These are phyloP conservation scores for Phytophthora ohioensis DNA, from an alignment of 352 stramenopile species.

Conservation along the genomic window DNA sequence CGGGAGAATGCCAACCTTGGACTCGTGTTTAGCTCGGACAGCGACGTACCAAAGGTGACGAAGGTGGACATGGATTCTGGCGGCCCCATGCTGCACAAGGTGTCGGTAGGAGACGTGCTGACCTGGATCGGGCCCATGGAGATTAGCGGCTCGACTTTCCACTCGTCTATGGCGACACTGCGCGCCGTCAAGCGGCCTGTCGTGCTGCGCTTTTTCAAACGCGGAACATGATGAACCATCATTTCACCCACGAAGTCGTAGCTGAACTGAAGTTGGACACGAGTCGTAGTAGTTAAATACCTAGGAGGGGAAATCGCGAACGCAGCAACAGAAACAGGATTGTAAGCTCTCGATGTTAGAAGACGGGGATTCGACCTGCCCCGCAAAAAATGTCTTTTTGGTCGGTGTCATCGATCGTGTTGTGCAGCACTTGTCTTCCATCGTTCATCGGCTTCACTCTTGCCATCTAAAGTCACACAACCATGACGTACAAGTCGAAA, in stretches of 20 bases:
- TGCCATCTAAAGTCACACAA: no score
- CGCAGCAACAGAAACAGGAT: constrained; percentile 38
- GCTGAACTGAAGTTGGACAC: constrained; percentile 26
- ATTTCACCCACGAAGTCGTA: constrained; percentile 22
- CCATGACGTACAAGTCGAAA: constrained; percentile 33
- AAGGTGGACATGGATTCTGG: constrained; percentile 86
- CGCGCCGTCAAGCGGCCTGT: constrained; percentile 85
- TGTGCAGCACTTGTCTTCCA: constrained; percentile 3
- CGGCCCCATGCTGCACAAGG: constrained; percentile 72
- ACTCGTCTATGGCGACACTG: constrained; percentile 87
- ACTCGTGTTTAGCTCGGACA: constrained; percentile 85
- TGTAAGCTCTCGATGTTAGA: constrained; percentile 51
- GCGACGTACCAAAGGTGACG: constrained; percentile 79
- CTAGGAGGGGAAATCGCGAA: constrained; percentile 21
- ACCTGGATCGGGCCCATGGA: constrained; percentile 84
- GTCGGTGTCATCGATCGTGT: constrained; percentile 38
- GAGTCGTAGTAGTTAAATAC: constrained; percentile 43
- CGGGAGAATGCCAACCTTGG: constrained; percentile 85
- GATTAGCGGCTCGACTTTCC: constrained; percentile 81
- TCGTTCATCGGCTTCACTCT: not conserved
- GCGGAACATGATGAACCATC: constrained; percentile 40
- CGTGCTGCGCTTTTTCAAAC: constrained; percentile 80
- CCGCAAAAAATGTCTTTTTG: constrained; percentile 44
- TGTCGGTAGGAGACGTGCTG: constrained; percentile 79
- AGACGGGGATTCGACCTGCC: constrained; percentile 40